Evolutionary conservation across 2,329 filamentous ascomycete species (phyloP), one percentile per base, ranked within the genome.

Genomic region (Colletotrichum sp.): DNA sequence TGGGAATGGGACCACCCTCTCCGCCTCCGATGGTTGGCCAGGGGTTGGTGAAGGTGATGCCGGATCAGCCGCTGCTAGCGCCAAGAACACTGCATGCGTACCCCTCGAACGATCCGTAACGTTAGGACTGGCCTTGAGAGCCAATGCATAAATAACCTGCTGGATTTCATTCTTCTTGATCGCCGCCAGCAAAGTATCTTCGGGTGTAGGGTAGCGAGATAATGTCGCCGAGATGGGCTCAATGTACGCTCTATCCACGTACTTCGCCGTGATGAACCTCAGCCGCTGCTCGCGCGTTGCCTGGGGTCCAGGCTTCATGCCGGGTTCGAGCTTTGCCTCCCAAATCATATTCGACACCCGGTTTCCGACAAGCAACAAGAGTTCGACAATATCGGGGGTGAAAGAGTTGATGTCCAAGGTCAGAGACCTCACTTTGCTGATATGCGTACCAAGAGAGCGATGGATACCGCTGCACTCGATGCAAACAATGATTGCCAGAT

Each of bases 401-500:
- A 99, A 99, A 0, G 96, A 98, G 70, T 95, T 96, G 79, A 98
- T 98, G 82, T 99, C 97, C 57, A 99, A 90, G 0, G 97, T 99
- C 57, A 99, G 90, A 15, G 97, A 99, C 70, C 97, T 94, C 55
- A 99, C 93, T 86, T 99, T 99, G 84, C 96, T 98, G 82, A 99
- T 98, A 84, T 99, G 97, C 3, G 97, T 99, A 15, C 97, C 97
- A 5, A 99, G 90, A 2, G 96, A 99, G 57, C 97, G 93, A 85
- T 99, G 97, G 77, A 99, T 98, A 78, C 97, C 97, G 82, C 96
- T 98, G 86, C 97, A 99, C 84, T 99, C 96, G 82, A 98, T 98
- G 86, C 97, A 99, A 24, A 99, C 90, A 70, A 99, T 93, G 75
- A 99, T 98, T 61, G 95, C 97, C 6, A 99, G 90, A 81, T 99